Conservation (phyloP, 805 yeast genomes). For the Ascoidea rubescens region DNA sequence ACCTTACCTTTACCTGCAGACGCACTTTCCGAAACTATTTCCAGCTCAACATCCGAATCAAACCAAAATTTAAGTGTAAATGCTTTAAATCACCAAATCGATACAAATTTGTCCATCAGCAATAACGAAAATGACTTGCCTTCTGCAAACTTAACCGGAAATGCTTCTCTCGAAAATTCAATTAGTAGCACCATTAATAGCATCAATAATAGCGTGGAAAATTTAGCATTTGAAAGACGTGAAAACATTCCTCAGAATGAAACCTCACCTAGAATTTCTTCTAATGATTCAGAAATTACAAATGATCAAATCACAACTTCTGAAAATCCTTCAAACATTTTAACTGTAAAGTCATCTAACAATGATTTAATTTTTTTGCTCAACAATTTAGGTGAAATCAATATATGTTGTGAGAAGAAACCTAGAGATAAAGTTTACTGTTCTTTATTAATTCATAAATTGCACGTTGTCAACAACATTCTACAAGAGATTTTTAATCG, state of each 20-base stretch:
- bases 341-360: background rate
- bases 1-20: too few relatives aligned
- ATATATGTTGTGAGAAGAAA: background rate
- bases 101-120: too few relatives aligned
- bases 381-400: background rate
- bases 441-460: background rate
- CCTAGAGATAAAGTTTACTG: background rate
- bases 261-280: background rate
- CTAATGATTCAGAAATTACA: too few relatives aligned
- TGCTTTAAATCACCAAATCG: too few relatives aligned
- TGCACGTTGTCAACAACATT: too few relatives aligned
- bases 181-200: slow-evolving; percentile 1
- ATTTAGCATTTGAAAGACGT: too few relatives aligned
- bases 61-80: too few relatives aligned
- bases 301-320: too few relatives aligned
- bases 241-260: background rate
- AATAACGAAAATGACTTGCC: too few relatives aligned
- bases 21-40: too few relatives aligned
- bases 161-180: slow-evolving; percentile 1
- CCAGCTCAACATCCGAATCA: too few relatives aligned
- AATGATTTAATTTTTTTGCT: background rate
- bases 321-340: background rate
- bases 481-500: background rate
- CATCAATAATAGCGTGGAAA: background rate
- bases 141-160: background rate